These are phyloP conservation scores for Cicer bijugum DNA, from an alignment of 306 rosid genomes.

Conservation along the genomic window DNA sequence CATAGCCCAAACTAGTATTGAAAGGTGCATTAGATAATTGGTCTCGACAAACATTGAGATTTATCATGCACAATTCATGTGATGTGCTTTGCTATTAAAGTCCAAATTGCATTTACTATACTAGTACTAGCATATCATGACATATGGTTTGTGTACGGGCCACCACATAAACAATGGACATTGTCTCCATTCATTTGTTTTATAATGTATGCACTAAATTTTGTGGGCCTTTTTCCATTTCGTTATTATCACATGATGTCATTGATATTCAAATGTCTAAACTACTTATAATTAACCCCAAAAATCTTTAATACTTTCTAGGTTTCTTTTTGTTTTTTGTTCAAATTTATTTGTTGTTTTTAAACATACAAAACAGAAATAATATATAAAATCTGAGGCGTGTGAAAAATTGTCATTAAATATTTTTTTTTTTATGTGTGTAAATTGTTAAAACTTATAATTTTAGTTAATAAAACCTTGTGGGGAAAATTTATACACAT, in stretches of 20 bases:
- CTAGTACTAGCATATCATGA: constrained; percentile 13
- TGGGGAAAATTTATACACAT: too few relatives aligned
- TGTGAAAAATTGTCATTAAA: too few relatives aligned
- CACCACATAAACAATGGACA: constrained; percentile 32
- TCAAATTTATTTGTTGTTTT: too few relatives aligned
- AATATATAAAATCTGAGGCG: too few relatives aligned
- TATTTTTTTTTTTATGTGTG: too few relatives aligned
- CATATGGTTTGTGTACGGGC: constrained; percentile 17
- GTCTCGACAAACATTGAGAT: constrained; percentile 30
- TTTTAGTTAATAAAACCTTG: too few relatives aligned
- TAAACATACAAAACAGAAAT: too few relatives aligned
- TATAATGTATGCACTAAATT: background rate
- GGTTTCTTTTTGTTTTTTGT: too few relatives aligned
- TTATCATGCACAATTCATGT: constrained; percentile 44
- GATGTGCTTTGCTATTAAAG: constrained; percentile 11
- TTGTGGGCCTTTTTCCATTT: constrained; percentile 26
- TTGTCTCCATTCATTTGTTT: constrained; percentile 1
- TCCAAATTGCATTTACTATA: constrained; percentile 35
- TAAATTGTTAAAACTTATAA: too few relatives aligned
- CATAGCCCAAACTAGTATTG: background rate
- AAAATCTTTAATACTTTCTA: too few relatives aligned
- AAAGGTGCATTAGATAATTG: constrained; percentile 45
- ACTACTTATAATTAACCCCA: background rate
- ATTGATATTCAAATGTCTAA: constrained; percentile 19
- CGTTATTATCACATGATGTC: background rate